A percentile compares a stretch with the other conserved stretches of the same genome.
Evolutionary conservation across 2,329 filamentous ascomycete species (phyloP).

Genomic region (Paraphoma sp.): DNA sequence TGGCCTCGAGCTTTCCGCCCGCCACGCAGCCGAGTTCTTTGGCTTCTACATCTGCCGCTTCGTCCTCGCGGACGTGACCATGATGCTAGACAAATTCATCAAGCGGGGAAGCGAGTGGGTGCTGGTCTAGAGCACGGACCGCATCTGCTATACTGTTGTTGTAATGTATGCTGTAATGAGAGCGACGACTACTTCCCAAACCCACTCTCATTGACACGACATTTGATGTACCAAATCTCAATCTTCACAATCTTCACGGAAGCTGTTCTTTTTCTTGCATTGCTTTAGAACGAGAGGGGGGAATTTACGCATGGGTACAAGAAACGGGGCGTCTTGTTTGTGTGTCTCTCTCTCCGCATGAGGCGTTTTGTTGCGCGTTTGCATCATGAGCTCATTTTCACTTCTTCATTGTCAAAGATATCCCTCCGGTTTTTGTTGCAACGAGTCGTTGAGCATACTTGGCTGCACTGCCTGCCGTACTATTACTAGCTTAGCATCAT

Average conservation of each 20-base stretch:
- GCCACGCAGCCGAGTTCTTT: conserved; percentile 97
- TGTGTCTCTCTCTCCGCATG: neutral
- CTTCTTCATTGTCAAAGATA: conserved; percentile 12
- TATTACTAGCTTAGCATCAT: neutral
- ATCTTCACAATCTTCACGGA: neutral
- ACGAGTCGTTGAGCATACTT: neutral
- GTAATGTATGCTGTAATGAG: conserved; percentile 1
- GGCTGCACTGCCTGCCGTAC: neutral
- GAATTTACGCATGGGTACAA: neutral
- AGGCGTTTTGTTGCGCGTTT: neutral
- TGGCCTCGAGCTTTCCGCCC: conserved; percentile 88
- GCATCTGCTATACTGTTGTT: neutral
- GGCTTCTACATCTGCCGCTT: conserved; percentile 96
- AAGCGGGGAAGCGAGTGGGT: conserved; percentile 98
- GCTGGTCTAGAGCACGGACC: conserved; percentile 52
- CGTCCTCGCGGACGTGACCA: conserved; percentile 80
- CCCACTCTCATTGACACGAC: neutral
- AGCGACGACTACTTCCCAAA: neutral
- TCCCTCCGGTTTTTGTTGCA: conserved; percentile 2
- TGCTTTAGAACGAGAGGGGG: neutral
- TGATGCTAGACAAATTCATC: conserved; percentile 94
- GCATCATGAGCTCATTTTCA: conserved; percentile 1
- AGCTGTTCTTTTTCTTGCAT: neutral
- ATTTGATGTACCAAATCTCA: neutral
- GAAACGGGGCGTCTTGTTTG: neutral